Conservation (phyloP, 176 grass and related monocot genomes). For the Chrysopogon serrulatus region DNA sequence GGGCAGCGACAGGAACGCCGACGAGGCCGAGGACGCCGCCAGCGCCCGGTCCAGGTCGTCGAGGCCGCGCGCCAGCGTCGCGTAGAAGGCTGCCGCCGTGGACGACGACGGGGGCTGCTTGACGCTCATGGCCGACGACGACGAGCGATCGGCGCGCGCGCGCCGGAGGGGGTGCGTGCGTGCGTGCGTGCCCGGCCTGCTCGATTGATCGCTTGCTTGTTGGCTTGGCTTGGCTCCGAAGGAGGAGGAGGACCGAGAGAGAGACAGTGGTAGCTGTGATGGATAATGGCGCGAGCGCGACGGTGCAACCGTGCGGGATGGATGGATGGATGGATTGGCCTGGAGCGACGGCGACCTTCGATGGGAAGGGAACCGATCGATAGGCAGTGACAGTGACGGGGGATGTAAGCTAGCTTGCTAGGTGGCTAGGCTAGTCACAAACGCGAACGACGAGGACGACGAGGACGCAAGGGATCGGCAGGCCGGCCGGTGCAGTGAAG, state of each 20-base stretch:
- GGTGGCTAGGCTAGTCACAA: neutral
- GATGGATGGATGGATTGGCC: neutral
- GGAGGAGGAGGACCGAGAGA: neutral
- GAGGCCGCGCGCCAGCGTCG: slow-evolving; percentile 57
- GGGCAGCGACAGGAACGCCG: slow-evolving; percentile 56
- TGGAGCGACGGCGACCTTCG: slow-evolving; percentile 25
- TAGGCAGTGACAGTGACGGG: neutral
- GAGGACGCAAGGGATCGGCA: too few relatives aligned
- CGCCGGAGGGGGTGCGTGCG: too few relatives aligned
- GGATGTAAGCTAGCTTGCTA: neutral
- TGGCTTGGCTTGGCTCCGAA: neutral
- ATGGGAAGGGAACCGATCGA: neutral
- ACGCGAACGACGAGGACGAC: too few relatives aligned
- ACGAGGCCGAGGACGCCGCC: slow-evolving; percentile 2
- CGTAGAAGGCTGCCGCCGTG: slow-evolving; percentile 75
- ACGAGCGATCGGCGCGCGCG: too few relatives aligned
- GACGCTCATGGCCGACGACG: slow-evolving; percentile 49
- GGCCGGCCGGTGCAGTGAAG: neutral
- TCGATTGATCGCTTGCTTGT: neutral
- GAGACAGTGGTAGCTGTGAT: neutral
- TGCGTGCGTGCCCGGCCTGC: too few relatives aligned
- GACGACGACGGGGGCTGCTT: slow-evolving; percentile 32
- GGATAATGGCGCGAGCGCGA: slow-evolving; percentile 2
- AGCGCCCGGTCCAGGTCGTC: slow-evolving; percentile 69
- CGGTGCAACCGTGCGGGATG: neutral